Base-by-base conservation (phyloP, 208 protist genomes). In the Leishmania mexicana region DNA sequence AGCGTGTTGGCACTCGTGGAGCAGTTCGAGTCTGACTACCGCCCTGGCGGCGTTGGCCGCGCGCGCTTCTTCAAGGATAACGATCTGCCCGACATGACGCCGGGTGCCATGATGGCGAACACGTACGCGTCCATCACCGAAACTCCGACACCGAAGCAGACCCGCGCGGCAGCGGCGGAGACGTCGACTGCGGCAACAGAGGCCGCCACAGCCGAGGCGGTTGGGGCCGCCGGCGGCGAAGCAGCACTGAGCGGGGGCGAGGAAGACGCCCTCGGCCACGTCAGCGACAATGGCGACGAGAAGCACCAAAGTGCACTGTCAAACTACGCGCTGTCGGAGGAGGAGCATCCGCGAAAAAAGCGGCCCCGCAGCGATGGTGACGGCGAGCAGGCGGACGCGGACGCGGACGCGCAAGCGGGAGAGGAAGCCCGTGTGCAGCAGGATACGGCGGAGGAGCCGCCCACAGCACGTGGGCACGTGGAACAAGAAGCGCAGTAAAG, bases 1-100 rank as follows among this genome's bases (percentile, higher is more conserved):
- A 89, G 88, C 40, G 88, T 97, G 42, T 58, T 96, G 21, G 73
- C 71, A 21, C 80, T 94, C 6, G 89, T 94, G 40, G 81, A 87
- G 1, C 91, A 92, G 74, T 92, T 97, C 47, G 89, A 86, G 58
- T 76, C 88, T 65, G 94, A 97, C 82, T 97, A 97, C 86, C 91
- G 86, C 70, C 84, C 89, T 6, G 91, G 90, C 42, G 94, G 94
- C n/a, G 68, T 97, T 57, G 94, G 86, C 17, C 90, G 92, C 47
- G 38, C 83, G 53, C 85, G 86, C 35, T 97, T 96, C 82, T 74
- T 94, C 38, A 90, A 96, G 80, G 72, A 90, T 35, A 95, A 95
- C 75, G 89, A 90, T 60, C 88, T 96, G 28, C 78, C 85, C 13
- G 79, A 85, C 53, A 57, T 81, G 35, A 78, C 78, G 38, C 71